Evolutionary conservation across 306 rosid genomes (phyloP).

Genomic region (Gastrolobium villosum): DNA sequence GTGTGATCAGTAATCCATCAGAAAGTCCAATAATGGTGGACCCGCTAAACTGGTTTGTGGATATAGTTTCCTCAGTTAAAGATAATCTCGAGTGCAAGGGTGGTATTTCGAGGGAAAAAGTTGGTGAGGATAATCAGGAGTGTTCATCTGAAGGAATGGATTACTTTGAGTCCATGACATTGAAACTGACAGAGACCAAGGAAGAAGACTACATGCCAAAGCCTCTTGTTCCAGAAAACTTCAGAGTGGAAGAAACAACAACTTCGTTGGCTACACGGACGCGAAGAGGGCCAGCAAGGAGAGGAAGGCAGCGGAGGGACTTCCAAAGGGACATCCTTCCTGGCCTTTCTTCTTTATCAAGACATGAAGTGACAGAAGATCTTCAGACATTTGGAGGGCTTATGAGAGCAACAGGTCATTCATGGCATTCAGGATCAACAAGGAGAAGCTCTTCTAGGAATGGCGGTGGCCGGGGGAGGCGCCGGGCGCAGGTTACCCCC

Average conservation of each 20-base stretch:
- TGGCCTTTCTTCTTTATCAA: slow-evolving; percentile 83
- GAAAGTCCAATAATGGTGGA: slow-evolving; percentile 57
- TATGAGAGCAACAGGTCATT: slow-evolving; percentile 93
- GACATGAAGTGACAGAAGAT: slow-evolving; percentile 98
- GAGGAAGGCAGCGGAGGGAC: slow-evolving; percentile 97
- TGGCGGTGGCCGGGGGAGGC: slow-evolving; percentile 88
- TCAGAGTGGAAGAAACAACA: slow-evolving; percentile 69
- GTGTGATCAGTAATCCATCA: slow-evolving; percentile 52
- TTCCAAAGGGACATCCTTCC: slow-evolving; percentile 99
- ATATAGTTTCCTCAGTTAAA: slow-evolving; percentile 64
- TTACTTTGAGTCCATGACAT: slow-evolving; percentile 84
- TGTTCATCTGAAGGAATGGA: slow-evolving; percentile 68
- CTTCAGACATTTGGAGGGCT: slow-evolving; percentile 95
- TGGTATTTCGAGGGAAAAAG: slow-evolving; percentile 48
- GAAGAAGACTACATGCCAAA: slow-evolving; percentile 93
- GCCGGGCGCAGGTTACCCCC: slow-evolving; percentile 63
- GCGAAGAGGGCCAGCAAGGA: slow-evolving; percentile 81
- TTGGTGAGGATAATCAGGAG: slow-evolving; percentile 52
- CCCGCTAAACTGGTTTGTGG: slow-evolving; percentile 81
- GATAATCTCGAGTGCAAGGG: slow-evolving; percentile 54
- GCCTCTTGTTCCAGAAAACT: slow-evolving; percentile 80
- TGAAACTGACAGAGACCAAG: slow-evolving; percentile 68
- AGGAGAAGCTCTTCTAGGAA: slow-evolving; percentile 85
- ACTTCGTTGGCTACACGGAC: slow-evolving; percentile 56
- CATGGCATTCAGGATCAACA: slow-evolving; percentile 80